Percentiles rank a stretch among this genome's conserved stretches.
Conservation (phyloP, 2,329 filamentous ascomycete species). For the Ciborinia camelliae region DNA sequence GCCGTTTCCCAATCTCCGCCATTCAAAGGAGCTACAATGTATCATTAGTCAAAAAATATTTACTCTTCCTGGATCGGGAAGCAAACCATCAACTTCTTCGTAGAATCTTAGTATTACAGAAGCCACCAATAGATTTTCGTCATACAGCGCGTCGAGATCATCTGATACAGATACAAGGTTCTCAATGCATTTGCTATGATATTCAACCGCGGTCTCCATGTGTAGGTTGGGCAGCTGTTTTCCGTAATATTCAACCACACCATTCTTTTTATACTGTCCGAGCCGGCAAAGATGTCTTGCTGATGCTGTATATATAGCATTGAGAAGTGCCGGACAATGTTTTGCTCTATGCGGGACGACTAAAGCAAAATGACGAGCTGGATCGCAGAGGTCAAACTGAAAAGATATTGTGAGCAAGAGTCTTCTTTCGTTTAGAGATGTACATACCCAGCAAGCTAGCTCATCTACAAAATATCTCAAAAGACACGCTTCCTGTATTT, state of each 20-base stretch:
- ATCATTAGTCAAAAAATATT: neutral
- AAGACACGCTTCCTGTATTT: slow-evolving; percentile 29
- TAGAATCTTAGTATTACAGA: slow-evolving; percentile 41
- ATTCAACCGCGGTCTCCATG: slow-evolving; percentile 40
- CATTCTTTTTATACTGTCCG: slow-evolving; percentile 30
- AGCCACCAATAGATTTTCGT: slow-evolving; percentile 41
- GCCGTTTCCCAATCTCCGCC: slow-evolving; percentile 28
- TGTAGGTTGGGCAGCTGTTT: slow-evolving; percentile 35
- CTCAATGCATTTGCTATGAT: slow-evolving; percentile 43
- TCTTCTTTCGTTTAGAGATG: neutral
- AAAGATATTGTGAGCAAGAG: neutral
- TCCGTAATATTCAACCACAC: slow-evolving; percentile 28
- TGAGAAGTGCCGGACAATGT: slow-evolving; percentile 40
- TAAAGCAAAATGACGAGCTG: slow-evolving; percentile 41
- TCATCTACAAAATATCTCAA: slow-evolving; percentile 33
- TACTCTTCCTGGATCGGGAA: neutral
- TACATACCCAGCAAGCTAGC: slow-evolving; percentile 30
- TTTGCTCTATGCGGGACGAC: slow-evolving; percentile 43
- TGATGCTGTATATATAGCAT: slow-evolving; percentile 38
- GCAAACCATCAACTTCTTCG: slow-evolving; percentile 42
- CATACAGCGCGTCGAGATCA: slow-evolving; percentile 39
- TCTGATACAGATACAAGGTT: slow-evolving; percentile 41
- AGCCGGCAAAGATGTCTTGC: slow-evolving; percentile 40
- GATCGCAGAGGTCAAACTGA: slow-evolving; percentile 44
- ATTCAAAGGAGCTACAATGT: slow-evolving; percentile 24